Percentiles rank a stretch among this genome's conserved stretches.
phyloP scores from a whole-genome alignment of 805 yeast species.

The Pichia insulana region DNA sequence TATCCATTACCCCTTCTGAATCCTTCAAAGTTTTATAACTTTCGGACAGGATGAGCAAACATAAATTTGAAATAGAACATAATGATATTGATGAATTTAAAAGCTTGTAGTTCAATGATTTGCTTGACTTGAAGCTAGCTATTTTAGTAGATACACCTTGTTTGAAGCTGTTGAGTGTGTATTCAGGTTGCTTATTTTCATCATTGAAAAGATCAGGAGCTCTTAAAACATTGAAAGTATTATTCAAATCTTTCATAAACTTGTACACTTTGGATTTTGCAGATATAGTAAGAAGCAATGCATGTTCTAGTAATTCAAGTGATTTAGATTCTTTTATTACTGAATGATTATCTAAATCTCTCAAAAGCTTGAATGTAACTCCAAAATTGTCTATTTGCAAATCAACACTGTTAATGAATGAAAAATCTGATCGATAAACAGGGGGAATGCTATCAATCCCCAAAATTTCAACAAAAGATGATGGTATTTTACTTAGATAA shows the following conservation, averaged over 20 bases:
- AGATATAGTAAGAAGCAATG: conserved; percentile 28
- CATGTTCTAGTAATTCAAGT: conserved; percentile 17
- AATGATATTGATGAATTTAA: conserved; percentile 20
- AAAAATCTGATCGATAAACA: conserved; percentile 20
- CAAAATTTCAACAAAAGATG: conserved; percentile 12
- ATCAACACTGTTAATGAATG: conserved; percentile 19
- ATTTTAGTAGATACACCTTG: conserved; percentile 19
- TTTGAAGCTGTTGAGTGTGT: conserved; percentile 16
- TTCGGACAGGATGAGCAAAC: conserved; percentile 16
- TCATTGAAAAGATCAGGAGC: conserved; percentile 3
- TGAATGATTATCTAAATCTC: conserved; percentile 13
- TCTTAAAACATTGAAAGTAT: conserved; percentile 13
- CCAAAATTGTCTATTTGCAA: conserved; percentile 10
- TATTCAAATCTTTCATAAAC: conserved; percentile 14
- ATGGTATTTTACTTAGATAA: conserved; percentile 11
- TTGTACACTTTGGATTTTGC: conserved; percentile 26
- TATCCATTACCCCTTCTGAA: conserved; percentile 2
- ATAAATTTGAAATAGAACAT: conserved; percentile 16
- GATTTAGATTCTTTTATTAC: conserved; percentile 7
- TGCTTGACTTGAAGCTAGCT: conserved; percentile 21
- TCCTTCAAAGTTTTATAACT: conserved; percentile 13
- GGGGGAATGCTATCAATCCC: conserved; percentile 25
- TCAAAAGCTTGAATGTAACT: conserved; percentile 6
- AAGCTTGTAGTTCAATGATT: conserved; percentile 21
- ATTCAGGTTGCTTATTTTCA: conserved; percentile 2